Evolutionary conservation across 2,329 filamentous ascomycete genomes (phyloP).

Genomic region (Thielaviopsis punctulata): DNA sequence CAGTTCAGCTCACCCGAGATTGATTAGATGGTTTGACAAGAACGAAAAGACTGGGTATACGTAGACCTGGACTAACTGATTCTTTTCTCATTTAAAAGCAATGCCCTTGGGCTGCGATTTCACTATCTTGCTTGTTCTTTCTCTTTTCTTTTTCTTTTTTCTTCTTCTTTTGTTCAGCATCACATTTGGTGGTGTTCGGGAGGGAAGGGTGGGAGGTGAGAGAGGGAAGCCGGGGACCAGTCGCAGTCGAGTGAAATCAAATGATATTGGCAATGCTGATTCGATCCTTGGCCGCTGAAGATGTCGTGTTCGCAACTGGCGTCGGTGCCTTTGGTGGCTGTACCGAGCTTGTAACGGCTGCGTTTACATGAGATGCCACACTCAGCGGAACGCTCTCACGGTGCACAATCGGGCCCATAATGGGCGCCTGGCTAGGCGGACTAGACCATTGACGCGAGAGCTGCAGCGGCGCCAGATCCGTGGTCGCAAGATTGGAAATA

Average conservation of each 20-base stretch:
- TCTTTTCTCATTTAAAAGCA: too few species aligned
- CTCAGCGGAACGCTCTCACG: neutral
- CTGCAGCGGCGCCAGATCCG: constrained; percentile 3
- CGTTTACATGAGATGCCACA: neutral
- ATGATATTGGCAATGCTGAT: constrained; percentile 30
- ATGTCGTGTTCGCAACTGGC: neutral
- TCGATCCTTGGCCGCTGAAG: constrained; percentile 18
- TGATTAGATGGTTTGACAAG: too few species aligned
- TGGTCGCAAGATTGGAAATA: constrained; percentile 3
- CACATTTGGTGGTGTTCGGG: too few species aligned
- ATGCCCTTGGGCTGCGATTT: too few species aligned
- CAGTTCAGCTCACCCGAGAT: too few species aligned
- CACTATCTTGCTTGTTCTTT: too few species aligned
- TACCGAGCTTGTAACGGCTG: neutral
- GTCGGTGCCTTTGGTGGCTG: neutral
- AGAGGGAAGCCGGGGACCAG: neutral
- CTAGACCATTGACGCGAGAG: constrained; percentile 12
- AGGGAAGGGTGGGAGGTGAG: too few species aligned
- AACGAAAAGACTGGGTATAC: too few species aligned
- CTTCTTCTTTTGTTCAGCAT: too few species aligned
- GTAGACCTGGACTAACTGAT: too few species aligned
- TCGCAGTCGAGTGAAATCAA: constrained; percentile 13
- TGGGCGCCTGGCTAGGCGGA: neutral
- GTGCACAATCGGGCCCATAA: neutral
- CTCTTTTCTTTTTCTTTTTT: too few species aligned